A percentile compares a stretch with the other conserved stretches of the same genome.
Evolutionary conservation across 2,329 filamentous ascomycete genomes (phyloP).

Genomic region (Lachnellula hyalina): DNA sequence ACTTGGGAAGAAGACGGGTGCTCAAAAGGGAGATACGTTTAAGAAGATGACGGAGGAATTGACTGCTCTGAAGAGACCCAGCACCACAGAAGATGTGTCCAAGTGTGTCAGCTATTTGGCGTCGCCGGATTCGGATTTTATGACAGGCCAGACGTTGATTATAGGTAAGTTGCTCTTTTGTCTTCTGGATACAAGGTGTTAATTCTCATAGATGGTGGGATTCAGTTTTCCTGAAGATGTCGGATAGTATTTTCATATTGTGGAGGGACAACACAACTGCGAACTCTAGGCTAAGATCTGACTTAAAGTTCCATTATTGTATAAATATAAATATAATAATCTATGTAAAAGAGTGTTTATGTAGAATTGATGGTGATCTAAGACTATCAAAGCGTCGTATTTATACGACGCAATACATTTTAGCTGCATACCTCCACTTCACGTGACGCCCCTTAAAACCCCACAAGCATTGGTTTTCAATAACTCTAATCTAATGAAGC

Average conservation of each 20-base stretch:
- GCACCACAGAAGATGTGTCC: constrained; percentile 58
- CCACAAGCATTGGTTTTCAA: not conserved
- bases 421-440: too few species aligned
- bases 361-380: too few species aligned
- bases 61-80: constrained; percentile 52
- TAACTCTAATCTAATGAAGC: not conserved
- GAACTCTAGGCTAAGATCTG: too few species aligned
- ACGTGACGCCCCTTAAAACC: too few species aligned
- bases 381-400: too few species aligned
- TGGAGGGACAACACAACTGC: too few species aligned
- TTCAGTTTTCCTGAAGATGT: constrained; percentile 27
- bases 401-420: too few species aligned
- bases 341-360: too few species aligned
- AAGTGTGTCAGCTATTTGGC: constrained; percentile 58
- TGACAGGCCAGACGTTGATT: constrained; percentile 61
- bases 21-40: constrained; percentile 48
- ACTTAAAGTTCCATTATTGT: too few species aligned
- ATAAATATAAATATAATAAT: too few species aligned
- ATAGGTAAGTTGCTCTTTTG: constrained; percentile 34
- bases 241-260: not conserved
- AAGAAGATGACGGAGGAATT: constrained; percentile 48
- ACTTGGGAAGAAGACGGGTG: constrained; percentile 46
- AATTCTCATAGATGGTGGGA: constrained; percentile 41
- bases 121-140: constrained; percentile 54
- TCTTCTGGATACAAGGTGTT: not conserved